Evolutionary conservation across 2,329 filamentous ascomycete genomes (phyloP).

Genomic region (Nothopassalora personata): DNA sequence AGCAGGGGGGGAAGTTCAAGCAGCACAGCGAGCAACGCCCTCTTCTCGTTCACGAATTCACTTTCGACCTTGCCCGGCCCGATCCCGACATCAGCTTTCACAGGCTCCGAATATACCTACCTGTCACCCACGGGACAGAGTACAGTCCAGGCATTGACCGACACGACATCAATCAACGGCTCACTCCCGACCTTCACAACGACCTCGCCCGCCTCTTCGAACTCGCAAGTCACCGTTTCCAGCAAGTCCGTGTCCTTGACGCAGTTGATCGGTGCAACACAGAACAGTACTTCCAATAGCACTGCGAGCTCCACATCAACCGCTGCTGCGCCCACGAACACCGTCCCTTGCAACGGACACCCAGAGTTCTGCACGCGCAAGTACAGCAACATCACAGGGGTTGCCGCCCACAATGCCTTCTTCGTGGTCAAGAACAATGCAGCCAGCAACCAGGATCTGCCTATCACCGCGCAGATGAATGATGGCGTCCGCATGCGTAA

Average conservation of each 20-base stretch:
- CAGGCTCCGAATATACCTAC: slow-evolving; percentile 28
- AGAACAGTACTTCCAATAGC: slow-evolving; percentile 3
- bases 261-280: slow-evolving; percentile 19
- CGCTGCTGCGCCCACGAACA: slow-evolving; percentile 54
- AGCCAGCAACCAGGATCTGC: slow-evolving; percentile 67
- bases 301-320: slow-evolving; percentile 27
- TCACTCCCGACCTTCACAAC: slow-evolving; percentile 1
- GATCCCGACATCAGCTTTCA: slow-evolving; percentile 22
- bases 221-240: slow-evolving; percentile 24
- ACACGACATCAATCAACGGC: slow-evolving; percentile 33
- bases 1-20: background rate
- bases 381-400: slow-evolving; percentile 76
- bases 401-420: slow-evolving; percentile 76
- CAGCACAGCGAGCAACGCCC: background rate
- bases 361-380: slow-evolving; percentile 68
- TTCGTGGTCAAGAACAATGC: slow-evolving; percentile 66
- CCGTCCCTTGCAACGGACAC: slow-evolving; percentile 68
- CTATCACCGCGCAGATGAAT: slow-evolving; percentile 66
- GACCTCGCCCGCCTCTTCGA: slow-evolving; percentile 8
- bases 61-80: slow-evolving; percentile 21
- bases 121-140: slow-evolving; percentile 22
- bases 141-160: slow-evolving; percentile 35
- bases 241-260: slow-evolving; percentile 21
- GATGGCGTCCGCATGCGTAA: slow-evolving; percentile 63
- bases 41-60: slow-evolving; percentile 23